Evolutionary conservation across 345 rosid genomes (phyloP), one percentile per base, ranked within the genome.

Genomic region (Raphanus raphanistrum): DNA sequence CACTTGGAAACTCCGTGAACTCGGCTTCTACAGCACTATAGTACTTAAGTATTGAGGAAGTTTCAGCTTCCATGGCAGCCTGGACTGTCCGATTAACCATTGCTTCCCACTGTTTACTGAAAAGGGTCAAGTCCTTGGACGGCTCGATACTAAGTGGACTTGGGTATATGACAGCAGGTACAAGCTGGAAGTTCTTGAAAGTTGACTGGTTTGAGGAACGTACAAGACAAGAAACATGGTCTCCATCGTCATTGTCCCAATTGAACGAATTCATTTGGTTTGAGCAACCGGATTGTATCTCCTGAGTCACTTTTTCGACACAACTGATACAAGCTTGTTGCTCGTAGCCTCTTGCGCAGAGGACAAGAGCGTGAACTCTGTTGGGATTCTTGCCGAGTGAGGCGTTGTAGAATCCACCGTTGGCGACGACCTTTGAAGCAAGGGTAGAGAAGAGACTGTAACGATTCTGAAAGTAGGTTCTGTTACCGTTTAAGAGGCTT

Each of bases 381-480:
- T 66, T 66, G 17, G 70, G 70, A 26, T 5, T 41, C 17, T 15
- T 4, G 48, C 68, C 68, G n/a, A 33, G 28, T 33, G 68, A 63
- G 21, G 48, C 48, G n/a, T 66, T 66, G 70, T 66, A 66, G 57
- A 66, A 66, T 41, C 70, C 70, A 6, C 57, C 21, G 9, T 66
- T 41, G 11, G 32, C 0, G 9, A 16, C 10, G 26, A 54, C 26
- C 7, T 54, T 7, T 16, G 26, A 16, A 54, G 26, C 59, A 54
- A 54, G 59, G 16, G 27, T 54, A 2, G 59, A 54, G 26, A 54
- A 16, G 59, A 54, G 59, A 54, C 8, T 54, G 11, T 6, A 26
- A 16, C 59, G 59, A 54, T 54, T 54, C 59, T 16, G 59, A 54
- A 6, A 5, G 59, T 54, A 54, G 26, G 4, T 54, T 10, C 59